Evolutionary conservation across 495 filamentous ascomycete genomes (phyloP).

Genomic region (Cercophora newfieldiana): DNA sequence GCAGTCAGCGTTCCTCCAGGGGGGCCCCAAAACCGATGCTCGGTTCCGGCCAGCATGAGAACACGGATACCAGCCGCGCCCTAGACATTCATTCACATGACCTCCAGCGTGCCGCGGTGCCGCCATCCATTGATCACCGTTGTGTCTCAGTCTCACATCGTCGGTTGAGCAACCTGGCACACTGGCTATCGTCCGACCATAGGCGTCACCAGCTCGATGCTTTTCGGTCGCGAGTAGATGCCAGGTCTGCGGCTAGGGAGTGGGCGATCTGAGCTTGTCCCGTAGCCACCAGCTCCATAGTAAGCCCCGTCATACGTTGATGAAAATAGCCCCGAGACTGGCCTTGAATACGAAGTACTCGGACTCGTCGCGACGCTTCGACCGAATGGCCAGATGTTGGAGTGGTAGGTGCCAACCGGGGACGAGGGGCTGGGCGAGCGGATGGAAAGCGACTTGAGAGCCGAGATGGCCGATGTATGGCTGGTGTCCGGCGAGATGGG

Average conservation of each 20-base stretch:
- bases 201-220: slow-evolving; percentile 53
- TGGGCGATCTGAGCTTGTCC: slow-evolving; percentile 43
- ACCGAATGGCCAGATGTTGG: slow-evolving; percentile 46
- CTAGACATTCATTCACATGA: not conserved
- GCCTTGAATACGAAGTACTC: slow-evolving; percentile 46
- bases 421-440: slow-evolving; percentile 51
- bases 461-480: slow-evolving; percentile 43
- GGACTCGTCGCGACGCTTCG: slow-evolving; percentile 48
- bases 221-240: slow-evolving; percentile 50
- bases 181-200: slow-evolving; percentile 45
- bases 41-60: not conserved
- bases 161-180: not conserved
- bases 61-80: not conserved
- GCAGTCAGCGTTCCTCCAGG: slow-evolving; percentile 2
- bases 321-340: slow-evolving; percentile 38
- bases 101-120: not conserved
- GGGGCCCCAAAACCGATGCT: not conserved
- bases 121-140: not conserved
- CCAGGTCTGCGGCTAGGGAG: slow-evolving; percentile 45
- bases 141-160: not conserved
- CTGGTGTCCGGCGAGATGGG: slow-evolving; percentile 40
- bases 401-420: slow-evolving; percentile 34
- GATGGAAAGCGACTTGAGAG: slow-evolving; percentile 46
- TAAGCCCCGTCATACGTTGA: slow-evolving; percentile 50
- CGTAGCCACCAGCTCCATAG: slow-evolving; percentile 31